Evolutionary conservation across 345 rosid genomes (phyloP), one percentile per base, ranked within the genome.

Genomic region (Melaleuca quinquenervia): DNA sequence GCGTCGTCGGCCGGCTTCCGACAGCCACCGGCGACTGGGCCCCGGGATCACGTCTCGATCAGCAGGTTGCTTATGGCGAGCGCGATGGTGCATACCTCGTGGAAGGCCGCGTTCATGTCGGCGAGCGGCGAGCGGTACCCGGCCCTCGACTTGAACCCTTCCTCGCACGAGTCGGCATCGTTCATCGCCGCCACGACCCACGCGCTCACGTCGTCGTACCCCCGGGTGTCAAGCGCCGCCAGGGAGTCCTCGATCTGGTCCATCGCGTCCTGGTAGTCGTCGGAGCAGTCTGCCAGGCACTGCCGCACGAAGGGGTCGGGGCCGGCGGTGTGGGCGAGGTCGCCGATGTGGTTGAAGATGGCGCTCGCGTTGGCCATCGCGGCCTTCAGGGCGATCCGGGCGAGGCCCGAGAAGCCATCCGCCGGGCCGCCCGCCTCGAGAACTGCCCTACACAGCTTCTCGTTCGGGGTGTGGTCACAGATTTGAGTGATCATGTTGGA

Each of bases 181-280:
- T 84, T 78, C 87, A 90, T 85, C 32, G 90, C 90, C 14, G 89
- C 87, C 6, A 45, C 53, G 4, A 89, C 84, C 90, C 89, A 88
- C 10, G 84, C 78, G 8, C 12, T 52, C n/a, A 86, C 53, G 55
- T 90, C 80, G 13, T 51, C n/a, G 54, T 85, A 90, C 5, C 24
- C 82, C 21, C 75, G 60, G 29, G 80, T 24, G 6, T 60, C 85
- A 27, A 84, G 22, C 4, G 89, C 90, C 13, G 70, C 58, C 11
- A 82, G 5, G 7, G 91, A 85, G 50, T 89, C 90, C 84, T 87
- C 80, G 16, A 88, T 55, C 64, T 86, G 83, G 74, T 50, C 88
- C 85, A 78, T 58, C 6, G 86, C 91, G 8, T 85, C 84, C 44
- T 82, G 86, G 62, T 58, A 90, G 50, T 87, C 41, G 49, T 84